A percentile compares a stretch with the other conserved stretches of the same genome.
Evolutionary conservation across 2,329 filamentous ascomycete species (phyloP).

Genomic region (Cladosporium sp.): DNA sequence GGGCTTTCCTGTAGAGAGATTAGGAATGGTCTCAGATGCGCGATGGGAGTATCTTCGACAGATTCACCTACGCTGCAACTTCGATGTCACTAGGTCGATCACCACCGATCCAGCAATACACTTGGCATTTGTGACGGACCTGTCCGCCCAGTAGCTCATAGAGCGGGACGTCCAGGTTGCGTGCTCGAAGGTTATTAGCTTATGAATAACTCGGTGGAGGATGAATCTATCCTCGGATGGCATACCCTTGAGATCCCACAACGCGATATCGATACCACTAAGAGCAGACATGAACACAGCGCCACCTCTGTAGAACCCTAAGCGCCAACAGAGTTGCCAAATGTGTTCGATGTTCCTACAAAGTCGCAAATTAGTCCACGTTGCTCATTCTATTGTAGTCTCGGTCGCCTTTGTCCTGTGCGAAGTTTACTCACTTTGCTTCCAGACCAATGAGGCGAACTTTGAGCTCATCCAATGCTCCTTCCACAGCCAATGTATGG

Average conservation of each 20-base stretch:
- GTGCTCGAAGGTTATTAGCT: slow-evolving; percentile 49
- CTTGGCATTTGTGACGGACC: slow-evolving; percentile 66
- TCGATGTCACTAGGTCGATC: slow-evolving; percentile 68
- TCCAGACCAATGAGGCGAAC: slow-evolving; percentile 65
- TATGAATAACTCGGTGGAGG: background rate
- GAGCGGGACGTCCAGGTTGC: slow-evolving; percentile 65
- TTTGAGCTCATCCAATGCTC: slow-evolving; percentile 66
- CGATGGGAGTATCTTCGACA: background rate
- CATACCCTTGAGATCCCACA: slow-evolving; percentile 69
- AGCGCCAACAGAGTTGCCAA: slow-evolving; percentile 67
- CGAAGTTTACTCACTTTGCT: slow-evolving; percentile 52
- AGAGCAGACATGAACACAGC: slow-evolving; percentile 78
- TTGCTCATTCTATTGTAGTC: background rate
- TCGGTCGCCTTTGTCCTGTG: background rate
- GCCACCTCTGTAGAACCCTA: slow-evolving; percentile 69
- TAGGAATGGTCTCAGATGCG: background rate
- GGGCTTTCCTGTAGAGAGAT: slow-evolving; percentile 44
- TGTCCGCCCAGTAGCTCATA: slow-evolving; percentile 74
- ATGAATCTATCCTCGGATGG: background rate
- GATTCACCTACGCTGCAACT: slow-evolving; percentile 46
- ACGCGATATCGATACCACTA: slow-evolving; percentile 73
- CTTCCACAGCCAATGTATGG: slow-evolving; percentile 72
- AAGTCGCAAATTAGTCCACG: slow-evolving; percentile 35
- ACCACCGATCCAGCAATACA: slow-evolving; percentile 77
- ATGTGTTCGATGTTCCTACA: slow-evolving; percentile 74